Evolutionary conservation across 345 rosid species (phyloP).

Genomic region (Eucalyptus urophylla): DNA sequence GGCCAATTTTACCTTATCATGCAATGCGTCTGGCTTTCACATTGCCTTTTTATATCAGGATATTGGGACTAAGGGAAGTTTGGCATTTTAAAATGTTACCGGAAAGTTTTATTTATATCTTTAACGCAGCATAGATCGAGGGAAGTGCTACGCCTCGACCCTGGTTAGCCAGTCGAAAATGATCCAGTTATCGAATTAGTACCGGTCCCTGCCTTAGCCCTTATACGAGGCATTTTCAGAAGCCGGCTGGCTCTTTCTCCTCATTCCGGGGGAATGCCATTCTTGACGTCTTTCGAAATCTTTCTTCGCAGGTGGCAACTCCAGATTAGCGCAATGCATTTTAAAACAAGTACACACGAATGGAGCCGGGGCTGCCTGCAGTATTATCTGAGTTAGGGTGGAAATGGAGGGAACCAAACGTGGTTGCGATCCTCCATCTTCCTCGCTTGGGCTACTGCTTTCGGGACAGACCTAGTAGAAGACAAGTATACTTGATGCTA

Average conservation of each 20-base stretch:
- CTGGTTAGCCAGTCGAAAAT: accelerated
- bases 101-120: not conserved
- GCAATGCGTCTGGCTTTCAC: not conserved
- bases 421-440: not conserved
- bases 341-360: not conserved
- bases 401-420: not conserved
- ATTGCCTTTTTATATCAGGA: not conserved
- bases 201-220: not conserved
- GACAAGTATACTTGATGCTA: not conserved
- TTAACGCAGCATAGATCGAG: not conserved
- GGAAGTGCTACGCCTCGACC: not conserved
- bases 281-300: not conserved
- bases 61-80: not conserved
- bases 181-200: not conserved
- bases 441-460: not conserved
- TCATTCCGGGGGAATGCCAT: not conserved
- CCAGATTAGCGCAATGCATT: not conserved
- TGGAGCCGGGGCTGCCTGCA: not conserved
- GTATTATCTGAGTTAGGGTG: not conserved
- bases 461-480: not conserved
- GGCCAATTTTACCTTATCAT: not conserved
- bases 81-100: not conserved
- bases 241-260: not conserved
- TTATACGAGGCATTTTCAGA: not conserved
- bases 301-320: not conserved